phyloP scores from a whole-genome alignment of 257 asterid genomes.

The Lithospermum erythrorhizon region DNA sequence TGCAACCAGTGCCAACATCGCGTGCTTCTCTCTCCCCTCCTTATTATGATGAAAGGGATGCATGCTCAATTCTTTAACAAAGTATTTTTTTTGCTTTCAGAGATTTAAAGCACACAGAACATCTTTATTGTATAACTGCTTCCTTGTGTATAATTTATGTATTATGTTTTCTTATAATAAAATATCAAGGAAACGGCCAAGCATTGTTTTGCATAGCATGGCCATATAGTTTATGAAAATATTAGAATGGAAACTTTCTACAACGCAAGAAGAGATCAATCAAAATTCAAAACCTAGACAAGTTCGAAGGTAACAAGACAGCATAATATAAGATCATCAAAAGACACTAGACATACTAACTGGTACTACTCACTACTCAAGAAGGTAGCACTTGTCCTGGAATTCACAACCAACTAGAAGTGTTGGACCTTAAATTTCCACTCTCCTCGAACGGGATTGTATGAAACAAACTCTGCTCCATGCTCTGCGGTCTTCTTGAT shows the following conservation, averaged over 20 bases:
- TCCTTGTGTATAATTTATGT: too few species aligned
- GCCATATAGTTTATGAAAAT: too few species aligned
- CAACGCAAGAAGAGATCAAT: too few species aligned
- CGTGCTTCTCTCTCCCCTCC: too few species aligned
- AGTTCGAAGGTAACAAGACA: neutral
- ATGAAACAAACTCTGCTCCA: constrained; percentile 72
- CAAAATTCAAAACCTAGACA: too few species aligned
- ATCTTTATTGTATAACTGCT: too few species aligned
- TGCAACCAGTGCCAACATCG: constrained; percentile 1
- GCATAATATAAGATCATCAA: neutral
- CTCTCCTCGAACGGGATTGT: constrained; percentile 57
- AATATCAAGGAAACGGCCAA: too few species aligned
- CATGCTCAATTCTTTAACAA: neutral
- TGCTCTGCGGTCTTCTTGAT: constrained; percentile 55
- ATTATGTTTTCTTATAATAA: too few species aligned
- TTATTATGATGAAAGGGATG: neutral
- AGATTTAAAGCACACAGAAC: neutral
- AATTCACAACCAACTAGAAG: constrained; percentile 17
- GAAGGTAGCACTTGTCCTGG: neutral
- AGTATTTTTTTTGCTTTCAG: neutral
- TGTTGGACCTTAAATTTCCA: constrained; percentile 73
- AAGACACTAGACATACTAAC: neutral
- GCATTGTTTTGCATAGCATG: too few species aligned
- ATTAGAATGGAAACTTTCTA: too few species aligned
- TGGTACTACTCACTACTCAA: neutral